Percentiles rank a stretch among this genome's conserved stretches.
phyloP scores from a whole-genome alignment of 305 asterid genomes.

The Solanum aculeatissimum region DNA sequence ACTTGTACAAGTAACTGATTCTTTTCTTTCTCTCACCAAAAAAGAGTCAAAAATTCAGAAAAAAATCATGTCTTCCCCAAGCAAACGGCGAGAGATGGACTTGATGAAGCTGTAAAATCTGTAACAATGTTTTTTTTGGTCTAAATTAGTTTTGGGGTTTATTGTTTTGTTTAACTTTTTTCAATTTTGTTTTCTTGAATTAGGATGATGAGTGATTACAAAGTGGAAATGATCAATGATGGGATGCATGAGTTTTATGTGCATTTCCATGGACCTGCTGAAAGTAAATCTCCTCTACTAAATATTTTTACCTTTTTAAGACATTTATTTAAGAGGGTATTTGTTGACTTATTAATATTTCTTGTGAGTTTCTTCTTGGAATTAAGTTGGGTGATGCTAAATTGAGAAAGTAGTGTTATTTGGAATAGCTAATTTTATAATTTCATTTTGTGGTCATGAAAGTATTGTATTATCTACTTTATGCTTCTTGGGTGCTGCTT shows the following conservation, averaged over 20 bases:
- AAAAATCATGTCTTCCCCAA: constrained; percentile 28
- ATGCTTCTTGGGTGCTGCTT: neutral
- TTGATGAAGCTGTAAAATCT: constrained; percentile 27
- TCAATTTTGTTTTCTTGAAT: neutral
- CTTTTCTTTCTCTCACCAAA: neutral
- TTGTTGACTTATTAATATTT: neutral
- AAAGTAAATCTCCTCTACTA: constrained; percentile 10
- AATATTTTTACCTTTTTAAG: neutral
- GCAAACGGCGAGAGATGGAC: constrained; percentile 33
- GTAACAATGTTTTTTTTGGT: neutral
- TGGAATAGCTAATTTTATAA: neutral
- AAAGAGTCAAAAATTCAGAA: neutral
- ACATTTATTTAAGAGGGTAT: neutral
- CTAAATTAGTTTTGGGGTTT: neutral
- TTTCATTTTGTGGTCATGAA: neutral
- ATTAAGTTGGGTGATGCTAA: neutral
- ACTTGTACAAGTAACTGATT: constrained; percentile 5
- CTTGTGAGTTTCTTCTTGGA: neutral
- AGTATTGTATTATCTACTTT: neutral
- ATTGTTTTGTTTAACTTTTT: neutral
- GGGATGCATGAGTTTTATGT: constrained; percentile 27
- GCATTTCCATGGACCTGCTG: constrained; percentile 31
- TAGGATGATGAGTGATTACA: constrained; percentile 41
- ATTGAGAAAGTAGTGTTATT: neutral
- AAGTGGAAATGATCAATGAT: constrained; percentile 31